A percentile compares a stretch with the other conserved stretches of the same genome.
Evolutionary conservation across 257 asterid genomes (phyloP).

Genomic region (Oldenlandia corymbosa): DNA sequence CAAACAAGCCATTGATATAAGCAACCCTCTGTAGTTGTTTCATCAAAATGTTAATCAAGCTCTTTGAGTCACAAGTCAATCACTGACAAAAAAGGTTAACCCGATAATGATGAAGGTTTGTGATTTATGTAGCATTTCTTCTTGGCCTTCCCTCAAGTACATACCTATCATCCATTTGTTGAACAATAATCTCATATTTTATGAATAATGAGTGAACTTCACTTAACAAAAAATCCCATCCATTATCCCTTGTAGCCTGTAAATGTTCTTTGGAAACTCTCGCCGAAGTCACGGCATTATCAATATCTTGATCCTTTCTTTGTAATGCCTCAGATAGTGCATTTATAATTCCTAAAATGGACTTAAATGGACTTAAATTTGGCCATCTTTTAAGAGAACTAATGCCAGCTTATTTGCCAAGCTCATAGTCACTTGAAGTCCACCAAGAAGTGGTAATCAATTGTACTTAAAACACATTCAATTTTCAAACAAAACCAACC

Average conservation of each 20-base stretch:
- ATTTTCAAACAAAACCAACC: too few species aligned
- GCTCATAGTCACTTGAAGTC: too few species aligned
- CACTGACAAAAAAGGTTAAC: not conserved
- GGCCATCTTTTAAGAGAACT: too few species aligned
- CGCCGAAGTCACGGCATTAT: not conserved
- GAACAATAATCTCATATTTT: not conserved
- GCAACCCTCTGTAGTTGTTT: not conserved
- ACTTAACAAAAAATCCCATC: not conserved
- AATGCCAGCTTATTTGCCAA: too few species aligned
- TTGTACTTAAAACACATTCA: too few species aligned
- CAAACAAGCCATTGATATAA: not conserved
- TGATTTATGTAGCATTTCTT: not conserved
- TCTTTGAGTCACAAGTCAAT: too few species aligned
- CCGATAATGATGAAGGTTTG: not conserved
- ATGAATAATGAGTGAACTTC: not conserved
- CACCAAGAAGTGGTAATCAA: too few species aligned
- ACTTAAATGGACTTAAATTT: too few species aligned
- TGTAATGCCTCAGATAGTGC: not conserved
- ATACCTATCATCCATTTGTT: not conserved
- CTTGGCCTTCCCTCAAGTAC: not conserved
- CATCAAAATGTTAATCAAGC: too few species aligned
- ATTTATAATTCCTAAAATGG: too few species aligned
- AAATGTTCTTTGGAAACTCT: not conserved
- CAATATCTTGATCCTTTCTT: constrained; percentile 5
- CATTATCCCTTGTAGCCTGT: not conserved